Evolutionary conservation across 805 yeast species (phyloP).

Genomic region (Helenozyma rhizophorensis): DNA sequence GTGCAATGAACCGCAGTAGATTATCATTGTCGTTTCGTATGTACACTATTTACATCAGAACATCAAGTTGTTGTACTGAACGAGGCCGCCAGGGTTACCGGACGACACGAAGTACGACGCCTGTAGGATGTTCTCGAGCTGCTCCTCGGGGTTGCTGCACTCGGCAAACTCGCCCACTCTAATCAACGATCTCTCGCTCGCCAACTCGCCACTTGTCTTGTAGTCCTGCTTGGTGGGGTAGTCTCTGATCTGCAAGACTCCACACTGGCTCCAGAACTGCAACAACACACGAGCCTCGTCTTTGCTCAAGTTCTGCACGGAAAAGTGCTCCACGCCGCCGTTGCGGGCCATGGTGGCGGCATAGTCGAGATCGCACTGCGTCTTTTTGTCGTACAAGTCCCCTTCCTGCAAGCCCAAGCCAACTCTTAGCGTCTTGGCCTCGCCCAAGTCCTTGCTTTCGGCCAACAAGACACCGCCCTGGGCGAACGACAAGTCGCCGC

Average conservation of each 20-base stretch:
- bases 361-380: slow-evolving; percentile 51
- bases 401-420: slow-evolving; percentile 51
- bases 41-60: slow-evolving; percentile 15
- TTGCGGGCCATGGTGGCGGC: slow-evolving; percentile 43
- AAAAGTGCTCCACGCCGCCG: slow-evolving; percentile 28
- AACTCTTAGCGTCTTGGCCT: slow-evolving; percentile 50
- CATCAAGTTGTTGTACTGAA: slow-evolving; percentile 26
- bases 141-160: slow-evolving; percentile 19
- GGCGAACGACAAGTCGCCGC: slow-evolving; percentile 49
- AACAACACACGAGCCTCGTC: slow-evolving; percentile 28
- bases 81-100: slow-evolving; percentile 37
- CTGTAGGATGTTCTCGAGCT: slow-evolving; percentile 26
- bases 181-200: slow-evolving; percentile 3
- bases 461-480: slow-evolving; percentile 67
- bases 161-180: slow-evolving; percentile 16
- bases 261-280: slow-evolving; percentile 28
- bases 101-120: slow-evolving; percentile 29
- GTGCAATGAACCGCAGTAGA: neutral
- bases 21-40: too few species aligned
- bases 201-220: slow-evolving; percentile 14
- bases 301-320: slow-evolving; percentile 26
- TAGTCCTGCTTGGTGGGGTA: slow-evolving; percentile 25
- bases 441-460: slow-evolving; percentile 49
- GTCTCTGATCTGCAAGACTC: slow-evolving; percentile 31
- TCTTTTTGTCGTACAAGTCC: slow-evolving; percentile 51